These are phyloP conservation scores for Penicillium sclerotiorum DNA, from an alignment of 2,329 filamentous ascomycete species.

Conservation along the genomic window DNA sequence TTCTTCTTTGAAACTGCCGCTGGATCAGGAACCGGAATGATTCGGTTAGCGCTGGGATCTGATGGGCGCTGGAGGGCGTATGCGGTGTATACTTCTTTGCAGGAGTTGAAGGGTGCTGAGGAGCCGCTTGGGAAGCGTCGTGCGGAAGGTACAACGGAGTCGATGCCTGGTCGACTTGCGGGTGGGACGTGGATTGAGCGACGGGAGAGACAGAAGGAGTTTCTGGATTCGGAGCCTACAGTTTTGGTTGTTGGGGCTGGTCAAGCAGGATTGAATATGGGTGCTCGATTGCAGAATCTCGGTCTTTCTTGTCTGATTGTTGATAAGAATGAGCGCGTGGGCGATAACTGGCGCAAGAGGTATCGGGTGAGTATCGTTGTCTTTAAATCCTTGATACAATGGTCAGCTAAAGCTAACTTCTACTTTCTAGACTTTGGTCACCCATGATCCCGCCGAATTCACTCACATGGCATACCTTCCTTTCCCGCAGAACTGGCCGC, in stretches of 20 bases:
- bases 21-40: conserved; percentile 40
- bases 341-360: conserved; percentile 56
- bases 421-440: conserved; percentile 27
- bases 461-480: conserved; percentile 43
- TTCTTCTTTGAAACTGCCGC: conserved; percentile 43
- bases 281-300: conserved; percentile 45
- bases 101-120: conserved; percentile 38
- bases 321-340: conserved; percentile 49
- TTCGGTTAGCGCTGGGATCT: conserved; percentile 36
- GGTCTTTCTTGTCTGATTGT: conserved; percentile 47
- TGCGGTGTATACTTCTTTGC: conserved; percentile 41
- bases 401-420: not conserved
- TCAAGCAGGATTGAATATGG: conserved; percentile 48
- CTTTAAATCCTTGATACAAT: not conserved
- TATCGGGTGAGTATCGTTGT: conserved; percentile 41
- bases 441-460: conserved; percentile 46
- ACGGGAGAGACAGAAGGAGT: conserved; percentile 34
- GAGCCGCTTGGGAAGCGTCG: conserved; percentile 37
- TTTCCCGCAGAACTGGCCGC: conserved; percentile 47
- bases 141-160: conserved; percentile 37
- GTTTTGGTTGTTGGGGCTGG: conserved; percentile 48
- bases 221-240: conserved; percentile 39
- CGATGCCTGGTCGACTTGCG: conserved; percentile 34
- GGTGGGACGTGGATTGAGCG: conserved; percentile 43
- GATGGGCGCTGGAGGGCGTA: conserved; percentile 41